A percentile compares a stretch with the other conserved stretches of the same genome.
Evolutionary conservation across 2,329 filamentous ascomycete species (phyloP).

Genomic region (Dothidotthia symphoricarpi): DNA sequence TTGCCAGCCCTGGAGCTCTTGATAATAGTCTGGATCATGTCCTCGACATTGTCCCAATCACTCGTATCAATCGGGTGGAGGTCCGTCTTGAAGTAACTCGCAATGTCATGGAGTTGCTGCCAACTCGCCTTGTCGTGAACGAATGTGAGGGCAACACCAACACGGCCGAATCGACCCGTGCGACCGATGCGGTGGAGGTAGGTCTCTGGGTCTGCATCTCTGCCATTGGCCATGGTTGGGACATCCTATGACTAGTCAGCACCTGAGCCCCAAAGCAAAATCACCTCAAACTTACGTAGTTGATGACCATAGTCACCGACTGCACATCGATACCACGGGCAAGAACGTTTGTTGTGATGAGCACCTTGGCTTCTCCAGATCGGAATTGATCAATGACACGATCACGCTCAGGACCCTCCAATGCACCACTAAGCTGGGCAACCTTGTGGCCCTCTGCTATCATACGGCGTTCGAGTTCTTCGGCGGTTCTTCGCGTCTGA

Average conservation of each 20-base stretch:
- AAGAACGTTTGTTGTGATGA: conserved; percentile 96
- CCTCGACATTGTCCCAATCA: conserved; percentile 90
- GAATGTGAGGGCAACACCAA: conserved; percentile 93
- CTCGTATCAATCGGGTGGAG: conserved; percentile 77
- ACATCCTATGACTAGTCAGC: conserved; percentile 51
- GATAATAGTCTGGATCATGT: conserved; percentile 67
- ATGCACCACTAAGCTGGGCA: conserved; percentile 81
- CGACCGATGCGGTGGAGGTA: conserved; percentile 98
- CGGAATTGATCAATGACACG: conserved; percentile 83
- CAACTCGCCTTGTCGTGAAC: conserved; percentile 84
- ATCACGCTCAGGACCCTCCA: conserved; percentile 82
- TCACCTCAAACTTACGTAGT: conserved; percentile 63
- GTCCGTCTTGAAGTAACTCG: conserved; percentile 74
- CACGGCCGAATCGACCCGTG: conserved; percentile 93
- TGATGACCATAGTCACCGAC: conserved; percentile 95
- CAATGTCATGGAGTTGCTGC: conserved; percentile 75
- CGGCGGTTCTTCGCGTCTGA: conserved; percentile 81
- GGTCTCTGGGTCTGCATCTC: conserved; percentile 79
- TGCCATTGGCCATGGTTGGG: conserved; percentile 57
- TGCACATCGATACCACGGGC: conserved; percentile 92
- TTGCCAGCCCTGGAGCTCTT: conserved; percentile 44
- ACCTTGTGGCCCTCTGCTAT: conserved; percentile 86
- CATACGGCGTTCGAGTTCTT: conserved; percentile 83
- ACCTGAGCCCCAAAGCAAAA: not conserved
- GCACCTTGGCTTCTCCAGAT: conserved; percentile 82